Percentiles rank a stretch among this genome's conserved stretches.
Evolutionary conservation across 2,329 filamentous ascomycete species (phyloP).

Genomic region (Curvularia sp.): DNA sequence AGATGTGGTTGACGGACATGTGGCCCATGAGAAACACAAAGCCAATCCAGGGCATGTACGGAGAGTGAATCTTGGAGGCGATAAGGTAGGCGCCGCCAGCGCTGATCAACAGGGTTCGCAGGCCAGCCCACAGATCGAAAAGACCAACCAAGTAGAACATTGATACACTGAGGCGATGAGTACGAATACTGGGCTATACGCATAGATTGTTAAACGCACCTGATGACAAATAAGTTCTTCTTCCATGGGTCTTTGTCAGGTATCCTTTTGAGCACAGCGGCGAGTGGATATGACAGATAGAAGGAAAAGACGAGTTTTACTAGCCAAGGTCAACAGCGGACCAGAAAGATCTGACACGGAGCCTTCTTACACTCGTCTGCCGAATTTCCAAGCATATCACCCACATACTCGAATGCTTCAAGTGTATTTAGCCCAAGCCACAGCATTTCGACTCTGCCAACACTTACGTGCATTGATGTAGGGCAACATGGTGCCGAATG

Average conservation of each 20-base stretch:
- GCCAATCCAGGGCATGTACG: constrained; percentile 96
- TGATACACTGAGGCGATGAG: constrained; percentile 64
- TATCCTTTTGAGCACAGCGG: constrained; percentile 85
- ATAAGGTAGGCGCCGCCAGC: constrained; percentile 82
- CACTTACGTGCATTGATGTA: constrained; percentile 67
- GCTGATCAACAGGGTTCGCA: constrained; percentile 80
- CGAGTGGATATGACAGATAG: constrained; percentile 89
- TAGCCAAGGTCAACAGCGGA: constrained; percentile 51
- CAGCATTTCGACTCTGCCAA: background rate
- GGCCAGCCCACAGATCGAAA: constrained; percentile 88
- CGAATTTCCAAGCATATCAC: constrained; percentile 65
- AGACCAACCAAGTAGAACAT: constrained; percentile 92
- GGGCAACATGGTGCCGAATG: constrained; percentile 62
- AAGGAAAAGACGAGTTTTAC: constrained; percentile 94
- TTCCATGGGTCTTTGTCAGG: constrained; percentile 82
- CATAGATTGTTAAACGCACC: constrained; percentile 55
- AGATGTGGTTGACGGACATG: constrained; percentile 88
- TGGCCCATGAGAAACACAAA: constrained; percentile 96
- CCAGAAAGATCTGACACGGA: background rate
- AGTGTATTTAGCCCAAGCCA: constrained; percentile 1
- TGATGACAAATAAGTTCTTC: constrained; percentile 88
- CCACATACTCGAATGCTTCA: constrained; percentile 67
- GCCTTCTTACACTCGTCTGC: constrained; percentile 65
- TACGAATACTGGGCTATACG: background rate
- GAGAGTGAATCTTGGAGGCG: constrained; percentile 80